Conservation (phyloP, 225 moss, liverwort and hornwort species). For the Polytrichum commune region DNA sequence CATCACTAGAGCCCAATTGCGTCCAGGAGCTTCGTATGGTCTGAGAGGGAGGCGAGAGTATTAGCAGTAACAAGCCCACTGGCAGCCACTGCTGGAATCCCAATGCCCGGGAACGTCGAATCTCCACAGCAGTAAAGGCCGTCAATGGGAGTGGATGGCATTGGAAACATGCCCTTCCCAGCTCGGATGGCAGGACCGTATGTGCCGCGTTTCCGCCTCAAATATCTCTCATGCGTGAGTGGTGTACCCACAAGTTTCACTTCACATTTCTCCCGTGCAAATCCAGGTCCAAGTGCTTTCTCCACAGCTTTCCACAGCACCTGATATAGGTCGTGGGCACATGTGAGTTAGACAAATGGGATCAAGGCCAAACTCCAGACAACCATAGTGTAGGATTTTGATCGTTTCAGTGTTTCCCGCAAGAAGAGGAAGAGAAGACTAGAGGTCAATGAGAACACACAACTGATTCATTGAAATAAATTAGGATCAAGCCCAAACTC, state of each 20-base stretch:
- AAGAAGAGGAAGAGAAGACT: too few species aligned
- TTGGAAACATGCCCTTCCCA: conserved; percentile 71
- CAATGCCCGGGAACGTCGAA: conserved; percentile 87
- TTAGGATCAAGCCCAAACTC: too few species aligned
- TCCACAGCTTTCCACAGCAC: conserved; percentile 97
- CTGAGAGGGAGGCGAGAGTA: conserved; percentile 54
- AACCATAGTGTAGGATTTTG: too few species aligned
- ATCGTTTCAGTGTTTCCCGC: too few species aligned
- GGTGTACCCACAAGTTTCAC: conserved; percentile 85
- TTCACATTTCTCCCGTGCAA: conserved; percentile 81
- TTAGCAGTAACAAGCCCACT: conserved; percentile 92
- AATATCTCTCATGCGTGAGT: conserved; percentile 85
- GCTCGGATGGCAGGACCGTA: conserved; percentile 96
- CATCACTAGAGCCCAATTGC: conserved; percentile 49
- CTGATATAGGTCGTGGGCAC: conserved; percentile 20
- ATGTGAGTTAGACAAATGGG: too few species aligned
- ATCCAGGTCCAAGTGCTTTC: conserved; percentile 66
- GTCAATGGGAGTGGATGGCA: conserved; percentile 65
- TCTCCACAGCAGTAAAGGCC: conserved; percentile 85
- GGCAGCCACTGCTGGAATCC: conserved; percentile 93
- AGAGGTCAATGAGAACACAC: too few species aligned
- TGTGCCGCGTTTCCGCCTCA: conserved; percentile 81
- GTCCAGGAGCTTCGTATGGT: conserved; percentile 66
- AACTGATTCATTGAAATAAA: too few species aligned
- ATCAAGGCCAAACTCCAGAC: too few species aligned